Base-by-base conservation (phyloP, 2,329 filamentous ascomycete species). In the Verticillium albo-atrum region DNA sequence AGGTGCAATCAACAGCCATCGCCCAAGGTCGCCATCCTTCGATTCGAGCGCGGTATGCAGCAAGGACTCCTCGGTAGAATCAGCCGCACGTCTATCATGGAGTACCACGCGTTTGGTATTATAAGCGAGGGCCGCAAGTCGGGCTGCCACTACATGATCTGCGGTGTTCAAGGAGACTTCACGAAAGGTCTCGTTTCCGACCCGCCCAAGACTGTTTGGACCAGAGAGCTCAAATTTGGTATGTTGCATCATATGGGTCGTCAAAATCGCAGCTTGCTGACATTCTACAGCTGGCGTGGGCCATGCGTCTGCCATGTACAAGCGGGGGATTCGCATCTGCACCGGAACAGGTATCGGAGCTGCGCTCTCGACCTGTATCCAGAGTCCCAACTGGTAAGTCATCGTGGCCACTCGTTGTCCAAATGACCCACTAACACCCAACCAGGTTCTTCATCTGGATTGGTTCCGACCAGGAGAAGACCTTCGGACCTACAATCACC, bases 391-490 rank as follows among this genome's bases (percentile, higher is more conserved):
- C 57, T 76, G 73, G 72, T 73, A 67, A 17, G 63, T 55, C 30
- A 23, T 37, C 6, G 34, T 20, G 34, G 58, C 25, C 27, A 30
- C 10, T 32, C 17, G 10, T 27, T 53, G 15, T 58, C 56, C 50
- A 23, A 25, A 17, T 52, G n/a, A n/a, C n/a, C 14, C 20, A 54
- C 28, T 32, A 20, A 47, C 35, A 23, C 12, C 20, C 14, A 20
- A 5, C 25, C 59, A 72, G 73, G 74, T 77, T 77, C 62, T 70
- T 77, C 35, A 77, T 77, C 60, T 76, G 74, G 74, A 76, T 77
- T 50, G 74, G 74, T 6, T 75, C 73, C 23, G 71, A 77, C 63
- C 74, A 76, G 55, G 74, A 77, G 61, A 72, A 68, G 61, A 75
- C 74, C 0, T 77, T 77, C 63, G 74, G 74, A 1, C 72, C 74